Conservation (phyloP, 1,284 basidiomycete species). For the Boletus sp. region DNA sequence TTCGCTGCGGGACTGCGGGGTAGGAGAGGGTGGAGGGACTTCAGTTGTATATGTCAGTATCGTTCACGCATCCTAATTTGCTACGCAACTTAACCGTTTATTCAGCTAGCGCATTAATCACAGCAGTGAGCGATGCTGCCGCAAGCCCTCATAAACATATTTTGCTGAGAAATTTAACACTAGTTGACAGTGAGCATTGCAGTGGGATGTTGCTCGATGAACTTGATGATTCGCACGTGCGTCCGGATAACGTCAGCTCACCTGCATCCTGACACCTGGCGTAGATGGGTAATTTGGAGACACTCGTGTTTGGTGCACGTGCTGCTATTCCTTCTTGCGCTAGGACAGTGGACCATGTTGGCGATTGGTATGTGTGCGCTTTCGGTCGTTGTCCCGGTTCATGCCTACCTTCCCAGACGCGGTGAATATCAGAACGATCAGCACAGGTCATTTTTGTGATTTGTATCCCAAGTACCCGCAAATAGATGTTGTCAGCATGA, state of each 20-base stretch:
- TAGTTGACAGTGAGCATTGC: background rate
- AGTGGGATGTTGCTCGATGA: conserved; percentile 24
- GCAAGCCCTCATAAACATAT: background rate
- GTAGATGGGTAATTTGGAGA: conserved; percentile 27
- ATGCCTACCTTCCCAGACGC: conserved; percentile 3
- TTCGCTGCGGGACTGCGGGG: conserved; percentile 38
- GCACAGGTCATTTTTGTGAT: background rate
- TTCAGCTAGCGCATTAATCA: conserved; percentile 1
- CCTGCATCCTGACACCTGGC: background rate
- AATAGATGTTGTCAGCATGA: background rate
- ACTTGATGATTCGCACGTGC: conserved; percentile 29
- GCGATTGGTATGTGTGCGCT: conserved; percentile 13
- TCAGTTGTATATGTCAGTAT: conserved; percentile 18
- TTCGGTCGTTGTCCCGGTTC: background rate
- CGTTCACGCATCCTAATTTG: background rate
- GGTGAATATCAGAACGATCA: background rate
- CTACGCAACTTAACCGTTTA: conserved; percentile 2
- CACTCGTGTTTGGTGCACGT: conserved; percentile 7
- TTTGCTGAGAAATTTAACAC: background rate
- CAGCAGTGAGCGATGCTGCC: conserved; percentile 4
- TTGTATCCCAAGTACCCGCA: background rate
- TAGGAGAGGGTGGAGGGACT: too few species aligned
- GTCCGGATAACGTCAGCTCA: background rate
- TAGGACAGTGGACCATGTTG: conserved; percentile 19
- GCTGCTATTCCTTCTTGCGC: conserved; percentile 12